Evolutionary conservation across 352 stramenopile genomes (phyloP), one percentile per base, ranked within the genome.

Genomic region (Phytophthora sojae): DNA sequence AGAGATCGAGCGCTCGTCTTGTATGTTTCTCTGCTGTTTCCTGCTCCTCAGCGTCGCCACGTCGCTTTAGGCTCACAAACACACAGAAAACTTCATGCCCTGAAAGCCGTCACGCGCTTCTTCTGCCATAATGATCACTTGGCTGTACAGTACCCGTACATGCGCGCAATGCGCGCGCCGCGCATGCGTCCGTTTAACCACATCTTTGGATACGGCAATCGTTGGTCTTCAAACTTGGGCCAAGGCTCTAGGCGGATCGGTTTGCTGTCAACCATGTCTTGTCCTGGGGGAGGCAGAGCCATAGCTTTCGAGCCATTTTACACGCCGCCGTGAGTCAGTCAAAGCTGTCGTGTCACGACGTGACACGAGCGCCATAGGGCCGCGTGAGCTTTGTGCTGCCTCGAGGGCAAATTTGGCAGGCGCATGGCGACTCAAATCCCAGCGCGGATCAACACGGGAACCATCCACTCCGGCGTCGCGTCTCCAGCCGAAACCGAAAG

Each of bases 321-420:
- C 35, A 44, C 35, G 17, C 35, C 35, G 9, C 4, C 35, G 35
- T 44, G 35, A 32, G 29, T 32, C 26, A 29, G 32, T 12, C 12
- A 44, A 14, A 5, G 35, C 35, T 44, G 35, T 4, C 35, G 35
- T 17, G 35, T 44, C 35, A 65, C 23, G 25, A 71, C 64, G 44
- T 42, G 37, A 42, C 63, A 69, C 14, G 9, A 39, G n/a, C 50
- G 64, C 15, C 15, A 30, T 21, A 3, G 35, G 57, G 37, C 49
- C 30, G 64, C 64, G 64, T 71, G 64, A 71, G 37, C 64, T 71
- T 71, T 67, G 64, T 71, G 64, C 64, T 32, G 57, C 30, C 49
- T 21, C 21, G 21, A 21, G 21, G 21, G 21, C 21, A 0, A 30
- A 30, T 30, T 32, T 32, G 29, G 29, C 29, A 32, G 29, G 21